Conservation (phyloP, 2,329 filamentous ascomycete species). For the Karstenula rhodostoma region DNA sequence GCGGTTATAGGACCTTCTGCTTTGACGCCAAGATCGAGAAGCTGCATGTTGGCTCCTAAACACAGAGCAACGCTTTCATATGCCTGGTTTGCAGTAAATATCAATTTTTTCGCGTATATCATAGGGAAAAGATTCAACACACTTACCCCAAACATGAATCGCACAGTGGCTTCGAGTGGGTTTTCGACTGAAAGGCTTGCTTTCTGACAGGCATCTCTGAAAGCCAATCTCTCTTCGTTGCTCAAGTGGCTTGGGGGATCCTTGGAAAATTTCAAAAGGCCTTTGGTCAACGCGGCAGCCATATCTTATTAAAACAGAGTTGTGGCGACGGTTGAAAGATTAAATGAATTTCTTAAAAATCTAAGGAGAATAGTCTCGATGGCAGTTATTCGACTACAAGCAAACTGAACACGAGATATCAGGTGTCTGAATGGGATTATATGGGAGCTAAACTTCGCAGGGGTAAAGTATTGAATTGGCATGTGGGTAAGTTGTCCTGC, state of each 20-base stretch:
- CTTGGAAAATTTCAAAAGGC: not conserved
- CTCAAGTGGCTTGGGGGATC: slow-evolving; percentile 4
- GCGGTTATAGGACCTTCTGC: slow-evolving; percentile 7
- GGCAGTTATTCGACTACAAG: no score
- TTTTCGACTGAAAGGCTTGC: slow-evolving; percentile 5
- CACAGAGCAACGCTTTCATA: slow-evolving; percentile 8
- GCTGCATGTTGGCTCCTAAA: slow-evolving; percentile 12
- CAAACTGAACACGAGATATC: no score
- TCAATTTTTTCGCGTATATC: not conserved
- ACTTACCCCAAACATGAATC: slow-evolving; percentile 16
- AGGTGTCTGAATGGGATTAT: no score
- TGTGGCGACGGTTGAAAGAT: no score
- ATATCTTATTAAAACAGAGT: no score
- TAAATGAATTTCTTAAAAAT: no score
- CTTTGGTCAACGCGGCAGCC: slow-evolving; percentile 3
- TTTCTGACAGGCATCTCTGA: slow-evolving; percentile 5
- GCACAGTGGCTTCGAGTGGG: slow-evolving; percentile 11
- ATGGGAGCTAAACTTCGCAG: no score
- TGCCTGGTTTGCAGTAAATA: not conserved
- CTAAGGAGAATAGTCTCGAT: no score
- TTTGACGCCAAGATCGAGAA: slow-evolving; percentile 10
- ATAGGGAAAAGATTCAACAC: not conserved
- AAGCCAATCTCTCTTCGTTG: slow-evolving; percentile 11
- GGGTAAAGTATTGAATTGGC: no score
- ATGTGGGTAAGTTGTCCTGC: no score